These are phyloP conservation scores for Sporothrix inflata DNA, from an alignment of 2,329 filamentous ascomycete genomes.

Conservation along the genomic window DNA sequence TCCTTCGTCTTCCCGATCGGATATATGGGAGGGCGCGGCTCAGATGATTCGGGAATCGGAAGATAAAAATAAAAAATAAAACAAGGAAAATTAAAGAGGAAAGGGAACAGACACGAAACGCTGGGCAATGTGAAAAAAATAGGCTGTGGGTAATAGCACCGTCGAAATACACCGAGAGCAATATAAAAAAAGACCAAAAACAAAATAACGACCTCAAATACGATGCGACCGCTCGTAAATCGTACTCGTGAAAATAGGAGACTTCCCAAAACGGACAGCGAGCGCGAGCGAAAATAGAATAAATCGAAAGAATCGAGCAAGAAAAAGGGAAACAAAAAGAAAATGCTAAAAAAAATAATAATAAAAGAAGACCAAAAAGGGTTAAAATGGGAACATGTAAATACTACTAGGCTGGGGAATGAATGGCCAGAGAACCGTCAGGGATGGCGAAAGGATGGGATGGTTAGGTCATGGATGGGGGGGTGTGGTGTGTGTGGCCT, in stretches of 20 bases:
- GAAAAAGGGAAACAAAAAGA: background rate
- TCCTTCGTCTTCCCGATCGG: background rate
- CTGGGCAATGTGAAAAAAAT: background rate
- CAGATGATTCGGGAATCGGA: background rate
- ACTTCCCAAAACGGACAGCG: background rate
- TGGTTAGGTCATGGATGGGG: background rate
- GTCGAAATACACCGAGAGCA: background rate
- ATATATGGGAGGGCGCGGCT: conserved; percentile 1
- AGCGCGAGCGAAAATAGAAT: conserved; percentile 1
- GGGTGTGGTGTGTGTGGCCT: background rate
- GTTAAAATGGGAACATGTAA: background rate
- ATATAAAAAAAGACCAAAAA: background rate
- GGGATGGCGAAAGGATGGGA: background rate
- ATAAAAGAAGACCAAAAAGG: background rate
- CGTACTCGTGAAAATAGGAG: background rate
- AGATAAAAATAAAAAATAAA: conserved; percentile 10
- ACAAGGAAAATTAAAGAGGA: background rate
- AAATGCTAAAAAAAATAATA: background rate
- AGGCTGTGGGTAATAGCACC: background rate
- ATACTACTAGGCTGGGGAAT: background rate
- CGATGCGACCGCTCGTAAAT: background rate
- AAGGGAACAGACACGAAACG: background rate
- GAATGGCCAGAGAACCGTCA: background rate
- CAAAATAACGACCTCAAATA: background rate
- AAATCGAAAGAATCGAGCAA: background rate